Conservation (phyloP, 2,329 filamentous ascomycete species). For the Magnaporthales sp. region DNA sequence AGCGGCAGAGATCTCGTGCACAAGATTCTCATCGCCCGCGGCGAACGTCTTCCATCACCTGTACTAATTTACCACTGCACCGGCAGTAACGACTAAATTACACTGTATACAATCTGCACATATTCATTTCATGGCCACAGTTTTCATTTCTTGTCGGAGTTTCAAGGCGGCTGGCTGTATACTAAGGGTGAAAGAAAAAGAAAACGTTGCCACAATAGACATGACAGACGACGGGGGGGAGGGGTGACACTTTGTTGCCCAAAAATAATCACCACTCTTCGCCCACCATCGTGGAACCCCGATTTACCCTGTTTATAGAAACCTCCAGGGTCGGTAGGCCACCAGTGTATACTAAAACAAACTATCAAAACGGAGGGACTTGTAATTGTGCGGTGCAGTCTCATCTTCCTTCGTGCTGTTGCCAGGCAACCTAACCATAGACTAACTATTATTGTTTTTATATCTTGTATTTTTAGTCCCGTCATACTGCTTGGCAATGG, state of each 20-base stretch:
- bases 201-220: not conserved
- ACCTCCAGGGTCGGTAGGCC: not conserved
- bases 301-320: not conserved
- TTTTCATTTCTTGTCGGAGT: not conserved
- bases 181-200: not conserved
- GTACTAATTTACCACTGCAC: not conserved
- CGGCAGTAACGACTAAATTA: not conserved
- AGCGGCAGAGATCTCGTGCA: not conserved
- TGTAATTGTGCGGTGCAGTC: not conserved
- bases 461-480: too few species aligned
- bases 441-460: not conserved
- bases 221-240: not conserved
- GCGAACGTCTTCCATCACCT: not conserved
- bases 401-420: not conserved
- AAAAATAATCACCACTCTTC: not conserved
- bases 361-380: not conserved
- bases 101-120: conserved; percentile 1
- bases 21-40: not conserved
- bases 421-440: not conserved
- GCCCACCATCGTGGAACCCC: not conserved
- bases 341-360: not conserved
- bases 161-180: not conserved
- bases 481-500: not conserved
- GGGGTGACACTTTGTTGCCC: not conserved
- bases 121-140: not conserved